Base-by-base conservation (phyloP, 148 eudicot genomes). In the Arctostaphylos glauca region DNA sequence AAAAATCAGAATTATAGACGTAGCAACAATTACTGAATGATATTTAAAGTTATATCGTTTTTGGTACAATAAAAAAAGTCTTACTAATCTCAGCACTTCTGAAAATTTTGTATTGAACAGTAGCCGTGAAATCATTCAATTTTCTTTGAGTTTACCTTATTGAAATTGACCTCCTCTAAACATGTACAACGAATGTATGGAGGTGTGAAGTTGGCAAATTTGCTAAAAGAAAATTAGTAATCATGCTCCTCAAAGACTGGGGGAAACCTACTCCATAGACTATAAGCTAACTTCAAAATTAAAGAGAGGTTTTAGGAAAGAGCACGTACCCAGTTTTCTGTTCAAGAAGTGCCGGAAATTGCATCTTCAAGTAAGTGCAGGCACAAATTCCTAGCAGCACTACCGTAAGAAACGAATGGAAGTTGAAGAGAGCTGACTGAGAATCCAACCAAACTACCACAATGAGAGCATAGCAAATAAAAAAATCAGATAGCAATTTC, bases 371-470 rank as follows among this genome's bases (percentile, higher is more conserved):
- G 77, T 90, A 92, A 46, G 99, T 92, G 91, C 99, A 96, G 14
- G 98, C 90, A 81, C 98, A 96, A 23, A 96, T 96, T 72, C 90
- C 93, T 70, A 96, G 82, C 86, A 94, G 77, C 86, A 96, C 95
- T 79, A 96, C 95, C 48, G 94, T 94, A 87, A 96, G 85, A 84
- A 96, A 96, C 0, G 98, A 96, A 85, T 96, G 98, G 86, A 96
- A 94, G 86, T 94, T 96, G 92, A 96, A 96, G 43, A 93, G 87
- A 9, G 99, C 98, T 79, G 98, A 96, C 98, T 96, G 92, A 83
- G 23, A 76, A 25, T 76, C 41, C 44, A 66, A 41, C 46, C 4
- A 54, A 41, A 6, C 10, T 54, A 54, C 44, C 19, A 31, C 9
- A 62, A 79, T 60, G n/a, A 79, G 78, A 44, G 23, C 2, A 3